Conservation (phyloP, 768 basidiomycete species). For the Suillus hirtellus region DNA sequence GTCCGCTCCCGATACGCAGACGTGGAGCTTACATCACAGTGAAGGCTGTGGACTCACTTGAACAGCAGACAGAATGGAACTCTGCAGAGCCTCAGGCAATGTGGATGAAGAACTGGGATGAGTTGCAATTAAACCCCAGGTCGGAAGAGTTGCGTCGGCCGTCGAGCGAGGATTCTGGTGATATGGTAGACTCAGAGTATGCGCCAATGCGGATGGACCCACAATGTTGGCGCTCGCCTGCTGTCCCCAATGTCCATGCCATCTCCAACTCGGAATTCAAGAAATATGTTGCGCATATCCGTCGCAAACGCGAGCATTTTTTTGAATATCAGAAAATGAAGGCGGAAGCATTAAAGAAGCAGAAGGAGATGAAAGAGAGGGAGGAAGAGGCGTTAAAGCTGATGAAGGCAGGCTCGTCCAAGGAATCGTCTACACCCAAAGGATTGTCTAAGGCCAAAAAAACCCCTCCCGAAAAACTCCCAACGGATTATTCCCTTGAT, state of each 20-base stretch:
- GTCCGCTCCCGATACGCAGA: constrained; percentile 69
- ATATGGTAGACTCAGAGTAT: constrained; percentile 28
- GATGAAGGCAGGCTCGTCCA: constrained; percentile 6
- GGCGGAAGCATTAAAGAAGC: constrained; percentile 15
- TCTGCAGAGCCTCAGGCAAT: constrained; percentile 64
- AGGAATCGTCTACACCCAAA: constrained; percentile 11
- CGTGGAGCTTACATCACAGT: constrained; percentile 67
- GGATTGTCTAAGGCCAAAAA: constrained; percentile 17
- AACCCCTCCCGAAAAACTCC: constrained; percentile 1
- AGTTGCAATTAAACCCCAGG: constrained; percentile 39
- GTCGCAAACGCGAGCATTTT: constrained; percentile 58
- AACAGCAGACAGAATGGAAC: constrained; percentile 79
- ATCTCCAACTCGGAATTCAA: constrained; percentile 64
- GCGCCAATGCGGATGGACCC: constrained; percentile 19
- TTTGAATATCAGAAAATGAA: constrained; percentile 34
- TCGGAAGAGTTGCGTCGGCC: constrained; percentile 3
- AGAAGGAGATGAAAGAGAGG: not conserved
- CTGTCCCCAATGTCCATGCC: constrained; percentile 53
- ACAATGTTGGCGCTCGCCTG: constrained; percentile 24
- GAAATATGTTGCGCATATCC: constrained; percentile 58
- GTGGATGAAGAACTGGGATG: constrained; percentile 67
- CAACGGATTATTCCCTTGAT: constrained; percentile 27
- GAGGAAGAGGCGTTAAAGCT: constrained; percentile 3
- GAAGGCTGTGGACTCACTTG: constrained; percentile 65
- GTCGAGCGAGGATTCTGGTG: constrained; percentile 13